phyloP scores from a whole-genome alignment of 176 grass and related monocot genomes.

The Panicum miliaceum region DNA sequence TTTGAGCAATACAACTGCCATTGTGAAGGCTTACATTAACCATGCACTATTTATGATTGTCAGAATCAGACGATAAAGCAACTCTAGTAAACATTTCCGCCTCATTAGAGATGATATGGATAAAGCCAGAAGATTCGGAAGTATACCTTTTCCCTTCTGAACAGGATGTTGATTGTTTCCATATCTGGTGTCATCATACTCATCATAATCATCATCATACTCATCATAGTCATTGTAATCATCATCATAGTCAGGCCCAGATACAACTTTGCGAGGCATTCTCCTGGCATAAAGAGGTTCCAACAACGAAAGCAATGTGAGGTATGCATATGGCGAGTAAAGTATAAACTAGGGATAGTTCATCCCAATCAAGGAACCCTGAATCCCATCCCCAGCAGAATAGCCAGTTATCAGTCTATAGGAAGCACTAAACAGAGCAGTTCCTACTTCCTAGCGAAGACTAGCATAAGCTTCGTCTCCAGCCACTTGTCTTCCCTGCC shows the following conservation, averaged over 20 bases:
- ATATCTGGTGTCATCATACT: conserved; percentile 46
- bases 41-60: not conserved
- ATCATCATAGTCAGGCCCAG: conserved; percentile 66
- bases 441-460: not conserved
- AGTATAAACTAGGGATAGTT: not conserved
- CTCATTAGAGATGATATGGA: conserved; percentile 9
- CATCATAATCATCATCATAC: conserved; percentile 62
- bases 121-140: conserved; percentile 20
- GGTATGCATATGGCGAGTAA: not conserved
- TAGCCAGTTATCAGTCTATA: not conserved
- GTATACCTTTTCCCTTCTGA: conserved; percentile 47
- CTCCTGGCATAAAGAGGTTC: conserved; percentile 36
- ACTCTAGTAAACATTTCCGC: not conserved
- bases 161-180: conserved; percentile 23
- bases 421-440: not conserved
- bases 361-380: not conserved
- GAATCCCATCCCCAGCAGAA: not conserved
- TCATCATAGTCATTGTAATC: conserved; percentile 59
- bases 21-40: not conserved
- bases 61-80: not conserved
- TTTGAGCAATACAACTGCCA: not conserved
- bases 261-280: conserved; percentile 87
- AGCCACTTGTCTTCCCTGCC: not conserved
- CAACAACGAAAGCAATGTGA: not conserved
- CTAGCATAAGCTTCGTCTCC: not conserved